These are phyloP conservation scores for Carpinus fangiana DNA, from an alignment of 306 rosid genomes.

Conservation along the genomic window DNA sequence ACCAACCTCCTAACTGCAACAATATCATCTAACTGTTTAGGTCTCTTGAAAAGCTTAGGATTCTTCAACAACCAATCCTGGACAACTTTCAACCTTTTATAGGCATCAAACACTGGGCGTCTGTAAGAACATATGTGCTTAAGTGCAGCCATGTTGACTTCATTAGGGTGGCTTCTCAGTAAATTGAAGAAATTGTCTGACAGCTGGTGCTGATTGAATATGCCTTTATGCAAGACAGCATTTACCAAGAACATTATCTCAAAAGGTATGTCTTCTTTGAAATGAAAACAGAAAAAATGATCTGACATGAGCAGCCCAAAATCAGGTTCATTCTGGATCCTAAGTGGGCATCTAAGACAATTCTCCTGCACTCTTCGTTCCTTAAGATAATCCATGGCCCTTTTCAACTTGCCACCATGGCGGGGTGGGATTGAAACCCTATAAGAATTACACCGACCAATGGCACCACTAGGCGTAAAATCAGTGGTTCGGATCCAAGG, in stretches of 20 bases:
- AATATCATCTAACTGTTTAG: constrained; percentile 55
- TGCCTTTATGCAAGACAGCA: constrained; percentile 69
- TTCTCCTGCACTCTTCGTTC: constrained; percentile 47
- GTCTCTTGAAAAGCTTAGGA: constrained; percentile 60
- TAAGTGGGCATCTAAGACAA: constrained; percentile 35
- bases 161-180: constrained; percentile 56
- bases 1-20: constrained; percentile 76
- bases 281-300: constrained; percentile 57
- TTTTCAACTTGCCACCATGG: constrained; percentile 55
- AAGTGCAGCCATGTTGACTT: constrained; percentile 75
- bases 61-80: constrained; percentile 71
- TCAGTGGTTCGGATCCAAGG: constrained; percentile 93
- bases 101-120: constrained; percentile 63
- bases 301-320: constrained; percentile 49
- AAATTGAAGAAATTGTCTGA: constrained; percentile 53
- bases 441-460: constrained; percentile 75
- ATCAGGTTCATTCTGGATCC: constrained; percentile 58
- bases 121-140: constrained; percentile 65
- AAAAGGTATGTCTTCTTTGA: constrained; percentile 47
- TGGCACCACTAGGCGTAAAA: constrained; percentile 82
- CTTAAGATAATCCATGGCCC: constrained; percentile 53
- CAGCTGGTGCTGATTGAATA: constrained; percentile 63
- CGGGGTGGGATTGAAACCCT: constrained; percentile 76
- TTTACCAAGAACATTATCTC: constrained; percentile 69
- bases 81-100: constrained; percentile 52